Percentiles rank a stretch among this genome's conserved stretches.
phyloP scores from a whole-genome alignment of 306 rosid species.

The Vigna unguiculata region DNA sequence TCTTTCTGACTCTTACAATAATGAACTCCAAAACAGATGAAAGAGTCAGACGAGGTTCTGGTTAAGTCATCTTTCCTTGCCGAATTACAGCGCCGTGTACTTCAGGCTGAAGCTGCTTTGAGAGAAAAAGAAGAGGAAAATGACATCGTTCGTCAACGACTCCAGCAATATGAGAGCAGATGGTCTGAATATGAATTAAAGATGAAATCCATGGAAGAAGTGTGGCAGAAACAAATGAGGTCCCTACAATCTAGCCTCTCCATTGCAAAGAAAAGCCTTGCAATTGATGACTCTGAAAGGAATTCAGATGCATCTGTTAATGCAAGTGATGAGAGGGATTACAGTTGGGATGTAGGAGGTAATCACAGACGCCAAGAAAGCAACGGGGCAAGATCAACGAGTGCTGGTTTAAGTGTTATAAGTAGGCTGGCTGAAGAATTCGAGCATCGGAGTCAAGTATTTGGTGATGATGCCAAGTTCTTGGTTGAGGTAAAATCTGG shows the following conservation, averaged over 20 bases:
- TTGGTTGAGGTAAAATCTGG: constrained; percentile 98
- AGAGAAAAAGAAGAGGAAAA: constrained; percentile 94
- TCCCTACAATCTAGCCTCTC: constrained; percentile 97
- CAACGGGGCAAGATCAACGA: constrained; percentile 85
- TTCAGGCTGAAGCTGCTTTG: constrained; percentile 84
- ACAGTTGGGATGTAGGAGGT: constrained; percentile 78
- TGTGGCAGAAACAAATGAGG: constrained; percentile 99
- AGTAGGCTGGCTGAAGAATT: constrained; percentile 90
- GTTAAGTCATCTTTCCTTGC: constrained; percentile 88
- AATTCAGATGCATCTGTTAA: constrained; percentile 89
- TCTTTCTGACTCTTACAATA: constrained; percentile 30
- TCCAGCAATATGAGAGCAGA: constrained; percentile 92
- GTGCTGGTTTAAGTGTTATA: constrained; percentile 86
- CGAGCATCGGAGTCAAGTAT: constrained; percentile 97
- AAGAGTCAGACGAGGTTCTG: constrained; percentile 76
- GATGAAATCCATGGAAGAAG: constrained; percentile 99
- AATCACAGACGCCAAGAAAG: constrained; percentile 73
- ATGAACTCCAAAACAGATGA: constrained; percentile 57
- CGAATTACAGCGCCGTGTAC: constrained; percentile 90
- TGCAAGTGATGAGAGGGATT: constrained; percentile 78
- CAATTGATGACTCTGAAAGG: constrained; percentile 89
- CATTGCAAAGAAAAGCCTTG: constrained; percentile 95
- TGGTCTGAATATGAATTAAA: constrained; percentile 95
- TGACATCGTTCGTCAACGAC: constrained; percentile 89
- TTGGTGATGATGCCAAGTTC: constrained; percentile 95